Evolutionary conservation across 805 yeast genomes (phyloP).

Genomic region (Starmerella geochares): DNA sequence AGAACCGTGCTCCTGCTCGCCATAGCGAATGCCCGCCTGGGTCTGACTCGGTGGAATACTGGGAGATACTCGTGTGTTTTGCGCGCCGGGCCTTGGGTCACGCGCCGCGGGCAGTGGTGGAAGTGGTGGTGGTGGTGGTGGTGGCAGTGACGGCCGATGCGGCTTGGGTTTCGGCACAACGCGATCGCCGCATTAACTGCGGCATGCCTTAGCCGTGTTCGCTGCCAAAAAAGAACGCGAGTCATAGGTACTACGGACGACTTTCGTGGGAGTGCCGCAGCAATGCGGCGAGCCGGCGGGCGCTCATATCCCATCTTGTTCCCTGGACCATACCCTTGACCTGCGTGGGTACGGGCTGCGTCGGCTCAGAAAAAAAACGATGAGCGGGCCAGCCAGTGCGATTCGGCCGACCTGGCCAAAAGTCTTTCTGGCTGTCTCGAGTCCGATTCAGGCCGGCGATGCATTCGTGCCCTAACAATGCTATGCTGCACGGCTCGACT

Average conservation of each 20-base stretch:
- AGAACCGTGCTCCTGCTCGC: too few species aligned
- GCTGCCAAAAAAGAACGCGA: neutral
- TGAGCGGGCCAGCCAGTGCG: neutral
- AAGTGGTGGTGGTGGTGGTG: too few species aligned
- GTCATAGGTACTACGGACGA: conserved; percentile 4
- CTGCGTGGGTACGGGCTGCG: conserved; percentile 7
- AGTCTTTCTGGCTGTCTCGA: neutral
- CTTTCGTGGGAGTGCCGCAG: neutral
- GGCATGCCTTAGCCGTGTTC: neutral
- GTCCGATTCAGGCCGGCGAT: neutral
- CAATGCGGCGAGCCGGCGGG: neutral
- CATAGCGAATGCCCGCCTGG: too few species aligned
- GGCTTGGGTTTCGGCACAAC: neutral
- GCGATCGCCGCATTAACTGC: neutral
- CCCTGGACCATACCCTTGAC: conserved; percentile 1
- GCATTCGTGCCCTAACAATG: neutral
- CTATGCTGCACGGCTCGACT: neutral
- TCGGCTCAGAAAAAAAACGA: conserved; percentile 7
- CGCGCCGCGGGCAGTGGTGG: too few species aligned
- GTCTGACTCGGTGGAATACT: too few species aligned
- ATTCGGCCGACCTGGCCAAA: neutral
- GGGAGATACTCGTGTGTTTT: too few species aligned
- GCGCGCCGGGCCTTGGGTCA: too few species aligned
- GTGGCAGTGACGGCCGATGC: too few species aligned
- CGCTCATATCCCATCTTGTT: neutral